These are phyloP conservation scores for Stentor roeselii DNA, from an alignment of 73 alveolate genomes.

Conservation along the genomic window DNA sequence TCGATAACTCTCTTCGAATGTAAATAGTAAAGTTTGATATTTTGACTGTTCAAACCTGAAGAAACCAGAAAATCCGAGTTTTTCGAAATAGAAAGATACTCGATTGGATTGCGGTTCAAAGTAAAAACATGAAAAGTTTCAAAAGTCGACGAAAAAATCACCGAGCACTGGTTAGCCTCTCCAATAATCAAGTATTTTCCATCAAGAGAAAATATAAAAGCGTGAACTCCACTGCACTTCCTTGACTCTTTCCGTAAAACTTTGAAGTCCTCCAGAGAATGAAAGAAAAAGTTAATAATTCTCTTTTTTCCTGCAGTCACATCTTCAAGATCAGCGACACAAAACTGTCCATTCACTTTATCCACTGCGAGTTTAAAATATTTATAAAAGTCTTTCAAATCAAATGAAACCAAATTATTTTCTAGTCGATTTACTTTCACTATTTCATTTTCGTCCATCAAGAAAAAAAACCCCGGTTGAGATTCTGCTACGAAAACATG, in stretches of 20 bases:
- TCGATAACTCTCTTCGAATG: too few relatives aligned
- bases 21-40: too few relatives aligned
- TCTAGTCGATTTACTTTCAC: background rate
- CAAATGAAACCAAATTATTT: background rate
- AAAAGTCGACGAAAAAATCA: background rate
- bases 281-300: background rate
- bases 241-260: background rate
- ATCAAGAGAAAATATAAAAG: background rate
- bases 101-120: background rate
- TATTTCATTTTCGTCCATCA: background rate
- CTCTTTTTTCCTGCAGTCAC: background rate
- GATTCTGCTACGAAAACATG: background rate
- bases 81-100: background rate
- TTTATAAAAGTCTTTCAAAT: too few relatives aligned
- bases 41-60: too few relatives aligned
- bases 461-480: background rate
- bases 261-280: background rate
- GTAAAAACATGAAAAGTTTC: background rate
- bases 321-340: background rate
- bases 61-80: background rate
- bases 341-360: background rate
- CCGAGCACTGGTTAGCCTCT: background rate
- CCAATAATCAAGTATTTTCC: background rate
- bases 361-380: too few relatives aligned
- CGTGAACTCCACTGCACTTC: background rate